Percentiles rank a stretch among this genome's conserved stretches.
These are phyloP conservation scores for Hericium coralloides DNA, from an alignment of 768 basidiomycete species.

Conservation along the genomic window DNA sequence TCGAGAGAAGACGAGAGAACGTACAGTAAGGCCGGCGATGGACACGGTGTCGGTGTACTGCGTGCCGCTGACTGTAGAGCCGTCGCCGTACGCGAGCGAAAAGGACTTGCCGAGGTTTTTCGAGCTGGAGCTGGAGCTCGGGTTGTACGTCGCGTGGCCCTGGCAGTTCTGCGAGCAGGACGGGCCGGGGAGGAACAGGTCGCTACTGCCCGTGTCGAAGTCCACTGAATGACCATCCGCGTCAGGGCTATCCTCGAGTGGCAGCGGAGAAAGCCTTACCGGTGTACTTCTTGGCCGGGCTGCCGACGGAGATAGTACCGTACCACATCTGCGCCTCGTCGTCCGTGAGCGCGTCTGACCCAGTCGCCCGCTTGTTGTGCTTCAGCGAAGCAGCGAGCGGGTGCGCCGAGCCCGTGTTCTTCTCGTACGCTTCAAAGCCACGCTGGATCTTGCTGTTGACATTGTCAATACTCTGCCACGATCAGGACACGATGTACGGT, in stretches of 20 bases:
- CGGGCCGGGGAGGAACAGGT: constrained; percentile 27
- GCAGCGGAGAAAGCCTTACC: background rate
- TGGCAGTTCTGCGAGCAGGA: constrained; percentile 23
- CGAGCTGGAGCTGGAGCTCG: background rate
- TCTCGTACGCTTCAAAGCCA: constrained; percentile 5
- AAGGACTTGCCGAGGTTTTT: constrained; percentile 19
- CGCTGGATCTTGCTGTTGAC: constrained; percentile 6
- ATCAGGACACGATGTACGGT: background rate
- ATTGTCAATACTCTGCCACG: too few species aligned
- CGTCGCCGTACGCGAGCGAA: constrained; percentile 28
- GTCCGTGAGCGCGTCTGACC: constrained; percentile 3
- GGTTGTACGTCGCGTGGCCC: constrained; percentile 1
- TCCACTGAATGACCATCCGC: constrained; percentile 18
- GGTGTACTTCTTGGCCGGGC: constrained; percentile 8
- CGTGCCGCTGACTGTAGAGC: constrained; percentile 28
- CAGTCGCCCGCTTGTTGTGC: constrained; percentile 1
- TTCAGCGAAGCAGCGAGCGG: background rate
- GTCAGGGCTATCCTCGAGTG: background rate
- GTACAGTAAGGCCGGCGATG: constrained; percentile 24
- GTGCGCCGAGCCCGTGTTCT: constrained; percentile 8
- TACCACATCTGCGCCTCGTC: constrained; percentile 6
- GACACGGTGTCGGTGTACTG: constrained; percentile 36
- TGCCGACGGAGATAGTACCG: constrained; percentile 12
- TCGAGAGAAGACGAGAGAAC: background rate
- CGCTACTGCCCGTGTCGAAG: constrained; percentile 28